These are phyloP conservation scores for Kwoniella pini DNA, from an alignment of 768 basidiomycete species.

Conservation along the genomic window DNA sequence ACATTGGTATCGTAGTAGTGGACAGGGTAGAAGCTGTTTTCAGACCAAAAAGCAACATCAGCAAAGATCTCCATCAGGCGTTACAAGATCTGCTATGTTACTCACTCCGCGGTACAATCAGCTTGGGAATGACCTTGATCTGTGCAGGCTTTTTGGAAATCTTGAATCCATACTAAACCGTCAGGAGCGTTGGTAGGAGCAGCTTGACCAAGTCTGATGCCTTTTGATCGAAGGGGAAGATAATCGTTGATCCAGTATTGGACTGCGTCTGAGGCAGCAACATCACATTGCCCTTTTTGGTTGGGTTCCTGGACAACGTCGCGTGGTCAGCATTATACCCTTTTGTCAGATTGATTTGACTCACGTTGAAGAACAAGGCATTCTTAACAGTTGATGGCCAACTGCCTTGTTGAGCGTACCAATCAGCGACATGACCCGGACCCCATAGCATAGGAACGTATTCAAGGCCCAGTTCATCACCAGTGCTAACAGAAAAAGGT, in stretches of 20 bases:
- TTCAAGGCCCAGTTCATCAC: conserved; percentile 60
- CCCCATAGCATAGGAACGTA: conserved; percentile 36
- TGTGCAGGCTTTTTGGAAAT: conserved; percentile 63
- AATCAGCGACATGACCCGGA: conserved; percentile 59
- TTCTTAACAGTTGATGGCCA: conserved; percentile 58
- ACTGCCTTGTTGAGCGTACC: conserved; percentile 53
- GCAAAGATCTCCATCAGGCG: background rate
- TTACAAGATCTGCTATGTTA: background rate
- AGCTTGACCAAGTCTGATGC: conserved; percentile 67
- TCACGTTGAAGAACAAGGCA: conserved; percentile 70
- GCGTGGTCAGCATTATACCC: conserved; percentile 5
- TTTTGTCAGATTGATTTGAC: conserved; percentile 54
- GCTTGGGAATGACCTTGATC: conserved; percentile 38
- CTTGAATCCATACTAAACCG: conserved; percentile 67
- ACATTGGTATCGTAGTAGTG: conserved; percentile 70
- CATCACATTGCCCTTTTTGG: conserved; percentile 64
- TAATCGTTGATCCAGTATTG: conserved; percentile 66
- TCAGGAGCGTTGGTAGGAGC: conserved; percentile 65
- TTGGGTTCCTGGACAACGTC: conserved; percentile 64
- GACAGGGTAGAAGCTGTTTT: conserved; percentile 57
- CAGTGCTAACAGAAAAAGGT: conserved; percentile 58
- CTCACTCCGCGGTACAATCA: conserved; percentile 53
- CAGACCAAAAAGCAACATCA: background rate
- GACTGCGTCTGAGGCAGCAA: conserved; percentile 61
- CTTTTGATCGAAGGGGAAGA: conserved; percentile 61